These are phyloP conservation scores for Helichrysum umbraculigerum DNA, from an alignment of 129 eudicot species.

Conservation along the genomic window DNA sequence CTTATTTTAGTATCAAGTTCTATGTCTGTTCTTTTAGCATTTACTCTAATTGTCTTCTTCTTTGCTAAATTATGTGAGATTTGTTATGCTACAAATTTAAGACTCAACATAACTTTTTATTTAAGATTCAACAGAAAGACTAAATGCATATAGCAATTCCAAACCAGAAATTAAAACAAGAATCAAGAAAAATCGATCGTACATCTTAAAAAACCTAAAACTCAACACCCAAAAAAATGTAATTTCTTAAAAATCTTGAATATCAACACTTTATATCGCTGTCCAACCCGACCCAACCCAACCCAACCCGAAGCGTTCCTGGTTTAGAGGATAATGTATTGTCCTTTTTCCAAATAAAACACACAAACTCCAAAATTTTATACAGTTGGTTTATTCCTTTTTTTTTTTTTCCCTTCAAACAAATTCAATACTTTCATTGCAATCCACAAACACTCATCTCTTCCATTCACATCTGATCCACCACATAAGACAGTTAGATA, in stretches of 20 bases:
- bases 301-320: background rate
- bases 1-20: background rate
- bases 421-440: background rate
- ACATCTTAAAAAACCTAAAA: no score
- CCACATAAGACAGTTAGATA: conserved; percentile 17
- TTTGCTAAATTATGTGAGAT: background rate
- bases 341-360: no score
- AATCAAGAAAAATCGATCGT: background rate
- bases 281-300: background rate
- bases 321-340: no score
- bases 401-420: background rate
- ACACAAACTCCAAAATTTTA: background rate
- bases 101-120: no score
- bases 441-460: background rate
- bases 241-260: no score
- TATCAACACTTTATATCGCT: background rate
- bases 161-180: no score
- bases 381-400: background rate
- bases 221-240: background rate
- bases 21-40: background rate
- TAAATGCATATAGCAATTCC: no score
- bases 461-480: background rate
- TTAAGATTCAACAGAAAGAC: no score
- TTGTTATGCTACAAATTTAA: background rate
- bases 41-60: background rate